Evolutionary conservation across 257 asterid genomes (phyloP).

Genomic region (Linaria vulgaris): DNA sequence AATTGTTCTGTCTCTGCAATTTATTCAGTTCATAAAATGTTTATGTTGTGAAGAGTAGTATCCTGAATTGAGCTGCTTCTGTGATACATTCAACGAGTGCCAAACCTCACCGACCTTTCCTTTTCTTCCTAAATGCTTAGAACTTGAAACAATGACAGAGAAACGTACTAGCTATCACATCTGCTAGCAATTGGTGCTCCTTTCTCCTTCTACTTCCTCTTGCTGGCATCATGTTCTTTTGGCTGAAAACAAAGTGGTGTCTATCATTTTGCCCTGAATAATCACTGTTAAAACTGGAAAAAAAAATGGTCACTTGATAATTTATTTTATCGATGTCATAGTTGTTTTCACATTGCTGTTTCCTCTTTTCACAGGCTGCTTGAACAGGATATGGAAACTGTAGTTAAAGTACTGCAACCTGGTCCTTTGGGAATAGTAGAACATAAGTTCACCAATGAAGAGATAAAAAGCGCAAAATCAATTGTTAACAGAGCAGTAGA

Average conservation of each 20-base stretch:
- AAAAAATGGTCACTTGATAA: not conserved
- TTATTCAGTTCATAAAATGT: no score
- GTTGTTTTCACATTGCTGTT: slow-evolving; percentile 1
- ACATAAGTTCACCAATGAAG: slow-evolving; percentile 79
- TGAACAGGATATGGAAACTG: slow-evolving; percentile 91
- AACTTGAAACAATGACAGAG: not conserved
- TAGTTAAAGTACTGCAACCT: slow-evolving; percentile 78
- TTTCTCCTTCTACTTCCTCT: no score
- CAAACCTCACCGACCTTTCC: no score
- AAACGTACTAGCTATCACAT: not conserved
- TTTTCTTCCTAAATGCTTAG: not conserved
- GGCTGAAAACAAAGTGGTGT: not conserved
- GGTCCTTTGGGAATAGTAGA: slow-evolving; percentile 91
- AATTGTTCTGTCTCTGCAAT: no score
- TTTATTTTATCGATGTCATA: slow-evolving; percentile 17
- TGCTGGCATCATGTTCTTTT: not conserved
- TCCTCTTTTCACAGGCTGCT: slow-evolving; percentile 53
- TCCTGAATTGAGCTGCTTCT: no score
- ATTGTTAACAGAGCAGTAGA: slow-evolving; percentile 66
- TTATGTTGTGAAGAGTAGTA: no score
- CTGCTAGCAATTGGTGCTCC: no score
- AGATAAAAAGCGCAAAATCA: slow-evolving; percentile 60
- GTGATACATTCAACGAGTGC: no score
- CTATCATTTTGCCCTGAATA: not conserved
- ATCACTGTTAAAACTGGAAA: not conserved